Conservation (phyloP, 108 stramenopile genomes). For the Discostella stelligeroides region DNA sequence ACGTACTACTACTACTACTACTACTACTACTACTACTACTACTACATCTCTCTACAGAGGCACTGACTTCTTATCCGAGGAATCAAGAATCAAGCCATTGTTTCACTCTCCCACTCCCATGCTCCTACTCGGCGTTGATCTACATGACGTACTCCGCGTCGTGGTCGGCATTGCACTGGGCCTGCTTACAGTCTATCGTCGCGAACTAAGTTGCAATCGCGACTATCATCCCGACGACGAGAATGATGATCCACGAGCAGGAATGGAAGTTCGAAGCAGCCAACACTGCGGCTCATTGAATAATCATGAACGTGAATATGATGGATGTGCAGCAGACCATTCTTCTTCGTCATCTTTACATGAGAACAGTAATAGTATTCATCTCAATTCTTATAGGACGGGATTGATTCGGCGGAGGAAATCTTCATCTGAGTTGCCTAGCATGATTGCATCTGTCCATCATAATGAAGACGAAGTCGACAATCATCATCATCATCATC, state of each 20-base stretch:
- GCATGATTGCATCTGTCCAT: background rate
- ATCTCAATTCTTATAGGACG: background rate
- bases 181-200: conserved; percentile 67
- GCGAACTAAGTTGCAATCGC: conserved; percentile 87
- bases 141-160: conserved; percentile 31
- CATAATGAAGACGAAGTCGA: background rate
- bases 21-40: no score
- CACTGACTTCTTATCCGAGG: no score
- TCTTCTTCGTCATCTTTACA: background rate
- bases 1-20: no score
- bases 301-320: conserved; percentile 7
- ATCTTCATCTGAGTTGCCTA: conserved; percentile 26
- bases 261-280: background rate
- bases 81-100: no score
- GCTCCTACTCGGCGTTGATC: conserved; percentile 12
- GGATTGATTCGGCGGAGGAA: conserved; percentile 15
- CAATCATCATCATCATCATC: conserved; percentile 3
- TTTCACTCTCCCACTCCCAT: no score
- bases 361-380: background rate
- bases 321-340: background rate
- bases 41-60: no score
- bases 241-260: no score
- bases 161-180: conserved; percentile 34
- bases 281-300: background rate
- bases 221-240: conserved; percentile 60